These are phyloP conservation scores for Stipa capillata DNA, from an alignment of 176 grass and related monocot genomes.

Conservation along the genomic window DNA sequence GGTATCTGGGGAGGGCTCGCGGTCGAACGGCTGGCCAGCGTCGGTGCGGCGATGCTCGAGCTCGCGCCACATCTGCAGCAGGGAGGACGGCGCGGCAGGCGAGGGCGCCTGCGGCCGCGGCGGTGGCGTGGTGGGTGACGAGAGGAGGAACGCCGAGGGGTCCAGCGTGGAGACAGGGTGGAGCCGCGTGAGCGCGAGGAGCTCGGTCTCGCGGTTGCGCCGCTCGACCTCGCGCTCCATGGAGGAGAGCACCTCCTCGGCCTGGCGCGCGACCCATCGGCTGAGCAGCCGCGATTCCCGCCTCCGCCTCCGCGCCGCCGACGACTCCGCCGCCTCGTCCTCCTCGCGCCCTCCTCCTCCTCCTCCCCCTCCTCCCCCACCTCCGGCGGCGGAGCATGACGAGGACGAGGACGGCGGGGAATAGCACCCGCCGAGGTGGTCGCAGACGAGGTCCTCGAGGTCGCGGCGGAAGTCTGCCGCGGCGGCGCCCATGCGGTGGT, in stretches of 20 bases:
- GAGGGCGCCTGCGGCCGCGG: conserved; percentile 27
- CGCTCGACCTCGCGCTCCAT: conserved; percentile 86
- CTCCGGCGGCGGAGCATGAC: conserved; percentile 18
- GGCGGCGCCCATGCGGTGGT: conserved; percentile 61
- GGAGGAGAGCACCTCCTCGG: conserved; percentile 94
- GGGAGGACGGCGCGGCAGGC: conserved; percentile 24
- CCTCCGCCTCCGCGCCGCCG: conserved; percentile 51
- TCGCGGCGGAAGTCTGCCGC: conserved; percentile 89
- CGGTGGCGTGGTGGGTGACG: conserved; percentile 28
- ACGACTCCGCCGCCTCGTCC: conserved; percentile 40
- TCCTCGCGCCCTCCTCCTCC: conserved; percentile 10
- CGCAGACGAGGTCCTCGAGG: conserved; percentile 95
- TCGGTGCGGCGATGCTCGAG: conserved; percentile 56
- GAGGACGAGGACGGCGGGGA: conserved; percentile 60
- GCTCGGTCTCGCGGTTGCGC: conserved; percentile 76
- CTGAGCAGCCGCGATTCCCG: conserved; percentile 70
- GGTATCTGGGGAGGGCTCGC: conserved; percentile 55
- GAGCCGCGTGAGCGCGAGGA: conserved; percentile 76
- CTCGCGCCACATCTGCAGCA: conserved; percentile 97
- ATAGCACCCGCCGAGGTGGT: conserved; percentile 84
- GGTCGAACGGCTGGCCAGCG: conserved; percentile 41
- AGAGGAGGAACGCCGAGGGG: conserved; percentile 59
- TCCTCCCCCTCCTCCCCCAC: neutral
- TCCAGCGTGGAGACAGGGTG: conserved; percentile 89
- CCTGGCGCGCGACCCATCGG: conserved; percentile 93